These are phyloP conservation scores for Hirschioporus abietinus DNA, from an alignment of 768 basidiomycete species.

Conservation along the genomic window DNA sequence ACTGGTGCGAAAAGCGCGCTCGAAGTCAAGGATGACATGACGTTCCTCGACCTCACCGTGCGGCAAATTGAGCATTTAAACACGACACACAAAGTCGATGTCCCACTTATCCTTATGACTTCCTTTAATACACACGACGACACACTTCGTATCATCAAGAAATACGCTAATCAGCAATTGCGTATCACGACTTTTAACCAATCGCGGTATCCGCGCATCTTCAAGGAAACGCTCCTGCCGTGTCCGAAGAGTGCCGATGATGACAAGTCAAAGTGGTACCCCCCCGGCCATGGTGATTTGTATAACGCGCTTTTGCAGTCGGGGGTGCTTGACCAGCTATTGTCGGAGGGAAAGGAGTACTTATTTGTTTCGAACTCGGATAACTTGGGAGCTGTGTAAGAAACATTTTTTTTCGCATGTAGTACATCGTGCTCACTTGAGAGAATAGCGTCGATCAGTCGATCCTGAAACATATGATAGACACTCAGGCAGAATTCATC, in stretches of 20 bases:
- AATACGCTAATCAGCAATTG: slow-evolving; percentile 92
- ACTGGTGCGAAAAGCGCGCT: slow-evolving; percentile 88
- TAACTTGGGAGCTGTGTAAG: slow-evolving; percentile 87
- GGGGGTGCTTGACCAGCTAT: slow-evolving; percentile 84
- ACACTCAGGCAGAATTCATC: slow-evolving; percentile 76
- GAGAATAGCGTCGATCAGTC: slow-evolving; percentile 63
- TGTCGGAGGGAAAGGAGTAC: slow-evolving; percentile 93
- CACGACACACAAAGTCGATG: slow-evolving; percentile 76
- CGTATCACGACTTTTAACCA: slow-evolving; percentile 92
- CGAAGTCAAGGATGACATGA: slow-evolving; percentile 97
- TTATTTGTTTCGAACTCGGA: slow-evolving; percentile 97
- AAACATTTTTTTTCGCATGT: slow-evolving; percentile 12
- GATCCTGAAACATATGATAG: slow-evolving; percentile 84
- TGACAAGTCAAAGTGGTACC: slow-evolving; percentile 94
- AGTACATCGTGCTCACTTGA: neutral
- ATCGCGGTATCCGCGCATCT: slow-evolving; percentile 90
- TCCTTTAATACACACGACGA: slow-evolving; percentile 98
- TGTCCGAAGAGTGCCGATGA: slow-evolving; percentile 71
- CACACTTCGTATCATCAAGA: slow-evolving; percentile 93
- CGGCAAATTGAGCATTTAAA: slow-evolving; percentile 96
- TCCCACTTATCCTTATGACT: slow-evolving; percentile 98
- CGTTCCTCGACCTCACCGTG: slow-evolving; percentile 91
- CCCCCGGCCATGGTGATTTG: slow-evolving; percentile 94
- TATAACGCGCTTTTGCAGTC: slow-evolving; percentile 91
- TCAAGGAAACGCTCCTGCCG: slow-evolving; percentile 83